Evolutionary conservation across 345 rosid species (phyloP).

Genomic region (Eucalyptus pumila): DNA sequence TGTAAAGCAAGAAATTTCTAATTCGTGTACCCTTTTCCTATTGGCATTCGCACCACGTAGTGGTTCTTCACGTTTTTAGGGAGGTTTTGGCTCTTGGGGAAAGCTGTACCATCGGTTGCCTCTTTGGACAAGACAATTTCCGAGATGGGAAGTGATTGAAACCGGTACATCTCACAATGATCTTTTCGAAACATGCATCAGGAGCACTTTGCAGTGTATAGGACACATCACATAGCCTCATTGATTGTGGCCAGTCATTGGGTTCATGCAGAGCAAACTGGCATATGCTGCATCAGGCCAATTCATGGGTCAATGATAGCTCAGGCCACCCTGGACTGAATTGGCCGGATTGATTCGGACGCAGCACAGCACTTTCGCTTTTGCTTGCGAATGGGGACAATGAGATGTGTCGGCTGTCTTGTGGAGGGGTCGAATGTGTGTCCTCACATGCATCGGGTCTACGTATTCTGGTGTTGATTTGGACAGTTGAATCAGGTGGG

Average conservation of each 20-base stretch:
- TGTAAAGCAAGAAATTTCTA: background rate
- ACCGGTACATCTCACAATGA: background rate
- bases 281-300: background rate
- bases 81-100: background rate
- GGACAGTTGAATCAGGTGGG: background rate
- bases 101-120: background rate
- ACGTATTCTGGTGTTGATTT: background rate
- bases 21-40: background rate
- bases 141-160: background rate
- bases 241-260: background rate
- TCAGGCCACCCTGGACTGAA: background rate
- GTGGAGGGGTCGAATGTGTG: background rate
- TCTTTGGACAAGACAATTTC: background rate
- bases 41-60: background rate
- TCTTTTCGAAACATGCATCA: background rate
- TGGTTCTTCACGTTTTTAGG: background rate
- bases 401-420: background rate
- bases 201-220: background rate
- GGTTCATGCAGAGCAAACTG: background rate
- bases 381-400: background rate
- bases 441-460: background rate
- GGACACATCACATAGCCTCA: background rate
- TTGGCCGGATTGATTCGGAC: background rate
- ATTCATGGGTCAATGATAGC: background rate
- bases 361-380: background rate